Base-by-base conservation (phyloP, 139 green algal species). In the Auxenochlorella pyrenoidosa region DNA sequence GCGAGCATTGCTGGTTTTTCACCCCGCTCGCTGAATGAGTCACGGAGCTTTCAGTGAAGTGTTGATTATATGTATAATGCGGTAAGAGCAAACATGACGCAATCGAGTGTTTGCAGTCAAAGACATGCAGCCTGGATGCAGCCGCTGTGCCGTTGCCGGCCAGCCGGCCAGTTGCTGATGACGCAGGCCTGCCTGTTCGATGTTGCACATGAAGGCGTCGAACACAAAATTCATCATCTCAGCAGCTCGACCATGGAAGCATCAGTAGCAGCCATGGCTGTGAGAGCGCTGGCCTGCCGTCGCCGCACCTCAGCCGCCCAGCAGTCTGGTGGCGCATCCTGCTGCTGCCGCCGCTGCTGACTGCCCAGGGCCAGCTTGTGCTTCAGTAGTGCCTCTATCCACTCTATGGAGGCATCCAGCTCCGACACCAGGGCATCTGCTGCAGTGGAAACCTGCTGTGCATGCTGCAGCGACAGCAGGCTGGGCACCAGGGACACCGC, bases 341-440 rank as follows among this genome's bases (percentile, higher is more conserved):
- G n/a, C 21, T 34, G 34, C 28, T 82, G 43, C 54, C 71, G 51
- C 36, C 36, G 71, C 36, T 34, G 13, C 71, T 82, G 54, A 36
- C 70, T 63, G 34, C 54, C 75, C 26, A 87, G 36, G 18, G 72
- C 71, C 54, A 82, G 68, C 51, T 82, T 87, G 51, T 87, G 36
- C 36, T 79, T 72, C 38, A 87, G 83, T 72, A 87, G 72, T 26
- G 72, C 54, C 71, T 87, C 83, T 51, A 87, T 36, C 83, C 83
- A 87, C 4, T 43, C 72, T 15, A 87, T 82, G 4, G n/a, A 75
- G 19, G 72, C 83, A 44, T 87, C 83, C 34, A 87, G 68, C 83
- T 87, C 83, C 2, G 8, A 2, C 26, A 87, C 54, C 71, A 87
- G 26, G 4, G 34, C 26, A 2, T 60, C 83, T 19, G 83, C 83